phyloP scores from a whole-genome alignment of 495 filamentous ascomycete genomes.

The Bryoglossum gracile region DNA sequence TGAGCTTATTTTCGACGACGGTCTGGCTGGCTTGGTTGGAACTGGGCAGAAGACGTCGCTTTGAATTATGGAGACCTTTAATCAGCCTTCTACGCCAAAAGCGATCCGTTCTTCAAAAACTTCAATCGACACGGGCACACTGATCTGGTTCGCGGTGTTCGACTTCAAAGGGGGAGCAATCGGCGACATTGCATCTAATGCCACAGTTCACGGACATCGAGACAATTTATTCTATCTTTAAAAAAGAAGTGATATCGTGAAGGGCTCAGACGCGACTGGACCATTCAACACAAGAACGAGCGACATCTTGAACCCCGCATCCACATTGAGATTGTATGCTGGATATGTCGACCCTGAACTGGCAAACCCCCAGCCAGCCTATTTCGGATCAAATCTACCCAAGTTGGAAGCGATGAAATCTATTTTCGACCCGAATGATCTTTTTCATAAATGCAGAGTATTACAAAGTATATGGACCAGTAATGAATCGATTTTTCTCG shows the following conservation, averaged over 20 bases:
- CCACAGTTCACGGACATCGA: conserved; percentile 50
- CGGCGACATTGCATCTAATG: conserved; percentile 35
- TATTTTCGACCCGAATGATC: conserved; percentile 43
- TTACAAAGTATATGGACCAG: too few relatives aligned
- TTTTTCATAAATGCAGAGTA: conserved; percentile 63
- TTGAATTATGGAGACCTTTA: too few relatives aligned
- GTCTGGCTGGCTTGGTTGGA: conserved; percentile 23
- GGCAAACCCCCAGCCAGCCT: conserved; percentile 38
- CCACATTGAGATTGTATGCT: conserved; percentile 49
- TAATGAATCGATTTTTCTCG: too few relatives aligned
- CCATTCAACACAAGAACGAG: conserved; percentile 26
- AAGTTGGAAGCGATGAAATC: conserved; percentile 44
- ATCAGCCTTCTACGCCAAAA: too few relatives aligned
- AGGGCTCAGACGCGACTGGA: too few relatives aligned
- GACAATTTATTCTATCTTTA: conserved; percentile 51
- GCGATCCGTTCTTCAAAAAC: conserved; percentile 43
- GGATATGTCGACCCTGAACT: conserved; percentile 61
- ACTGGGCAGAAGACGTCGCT: conserved; percentile 33
- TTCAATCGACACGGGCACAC: conserved; percentile 23
- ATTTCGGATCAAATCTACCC: conserved; percentile 46
- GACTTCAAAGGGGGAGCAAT: conserved; percentile 49
- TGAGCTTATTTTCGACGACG: conserved; percentile 14
- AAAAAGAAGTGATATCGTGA: conserved; percentile 53
- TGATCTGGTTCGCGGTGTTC: conserved; percentile 37
- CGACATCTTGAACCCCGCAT: conserved; percentile 27